phyloP scores from a whole-genome alignment of 805 yeast genomes.

The Starmerella tilneyi region DNA sequence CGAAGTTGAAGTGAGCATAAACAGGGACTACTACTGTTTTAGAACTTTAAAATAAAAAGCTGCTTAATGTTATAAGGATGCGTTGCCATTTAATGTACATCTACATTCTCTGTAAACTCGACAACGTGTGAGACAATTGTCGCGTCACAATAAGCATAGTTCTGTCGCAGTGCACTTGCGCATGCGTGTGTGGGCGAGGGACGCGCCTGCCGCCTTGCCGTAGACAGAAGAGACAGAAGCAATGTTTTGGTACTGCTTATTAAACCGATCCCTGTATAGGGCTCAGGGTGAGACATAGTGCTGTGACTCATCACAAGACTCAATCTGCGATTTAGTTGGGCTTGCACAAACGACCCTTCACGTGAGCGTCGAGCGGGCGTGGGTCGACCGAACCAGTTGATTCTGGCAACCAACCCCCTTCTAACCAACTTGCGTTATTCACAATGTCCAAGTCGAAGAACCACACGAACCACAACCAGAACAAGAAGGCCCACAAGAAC shows the following conservation, averaged over 20 bases:
- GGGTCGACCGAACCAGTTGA: too few relatives aligned
- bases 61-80: conserved; percentile 3
- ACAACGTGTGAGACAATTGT: too few relatives aligned
- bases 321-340: too few relatives aligned
- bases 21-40: too few relatives aligned
- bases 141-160: not conserved
- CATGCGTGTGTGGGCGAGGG: too few relatives aligned
- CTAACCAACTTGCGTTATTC: conserved; percentile 11
- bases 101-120: not conserved
- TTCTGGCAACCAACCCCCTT: too few relatives aligned
- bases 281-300: not conserved
- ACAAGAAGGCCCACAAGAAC: conserved; percentile 99
- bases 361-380: not conserved
- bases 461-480: conserved; percentile 99
- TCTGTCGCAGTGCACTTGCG: too few relatives aligned
- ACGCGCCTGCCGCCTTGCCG: too few relatives aligned
- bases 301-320: not conserved
- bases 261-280: not conserved
- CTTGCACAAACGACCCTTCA: too few relatives aligned
- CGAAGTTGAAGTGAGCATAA: conserved; percentile 56
- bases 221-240: too few relatives aligned
- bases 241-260: too few relatives aligned
- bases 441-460: conserved; percentile 98
- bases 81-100: not conserved
- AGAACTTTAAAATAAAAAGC: not conserved